Evolutionary conservation across 768 basidiomycete genomes (phyloP), one percentile per base, ranked within the genome.

Genomic region (Suillus subalutaceus): DNA sequence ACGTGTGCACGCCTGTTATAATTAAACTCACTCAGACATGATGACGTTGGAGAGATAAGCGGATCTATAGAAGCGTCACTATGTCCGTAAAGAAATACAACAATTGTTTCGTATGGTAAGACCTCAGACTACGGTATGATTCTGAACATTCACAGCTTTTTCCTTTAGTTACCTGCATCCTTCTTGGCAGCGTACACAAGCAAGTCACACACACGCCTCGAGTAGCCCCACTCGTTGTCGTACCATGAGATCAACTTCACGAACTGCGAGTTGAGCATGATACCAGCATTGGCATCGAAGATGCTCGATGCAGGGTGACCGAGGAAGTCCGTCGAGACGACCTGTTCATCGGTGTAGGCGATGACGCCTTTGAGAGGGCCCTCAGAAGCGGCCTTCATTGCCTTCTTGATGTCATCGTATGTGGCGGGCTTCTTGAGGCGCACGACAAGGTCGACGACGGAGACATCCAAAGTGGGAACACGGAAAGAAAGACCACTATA

Each of bases 231-330:
- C 81, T 95, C 92, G 80, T 94, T 95, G 81, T 94, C 92, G 84
- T 94, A 96, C 95, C 96, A 97, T 52, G 92, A 78, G 77, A 99
- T 90, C 74, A 97, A 88, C 88, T 99, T 99, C 85, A 98, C 92
- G 74, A 99, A 98, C 82, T 90, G 90, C 68, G 82, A 74, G 89
- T 92, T 97, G 77, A 99, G 88, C 77, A 89, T 85, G 78, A 99
- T 99, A 72, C 97, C 97, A 55, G 93, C 97, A 68, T 80, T 81
- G 72, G 96, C 96, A 75, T 99, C 97, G 78, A 99, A 99, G 85
- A 96, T 93, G 67, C 90, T 93, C 67, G 94, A 96, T 65, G 86
- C 83, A 66, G 81, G 77, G 81, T 88, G 78, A 72, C 96, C 93
- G 74, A 94, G 78, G 79, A 97, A 96, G 80, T 97, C 96, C 71